Conservation (phyloP, 768 basidiomycete genomes). For the Boletales sp. region DNA sequence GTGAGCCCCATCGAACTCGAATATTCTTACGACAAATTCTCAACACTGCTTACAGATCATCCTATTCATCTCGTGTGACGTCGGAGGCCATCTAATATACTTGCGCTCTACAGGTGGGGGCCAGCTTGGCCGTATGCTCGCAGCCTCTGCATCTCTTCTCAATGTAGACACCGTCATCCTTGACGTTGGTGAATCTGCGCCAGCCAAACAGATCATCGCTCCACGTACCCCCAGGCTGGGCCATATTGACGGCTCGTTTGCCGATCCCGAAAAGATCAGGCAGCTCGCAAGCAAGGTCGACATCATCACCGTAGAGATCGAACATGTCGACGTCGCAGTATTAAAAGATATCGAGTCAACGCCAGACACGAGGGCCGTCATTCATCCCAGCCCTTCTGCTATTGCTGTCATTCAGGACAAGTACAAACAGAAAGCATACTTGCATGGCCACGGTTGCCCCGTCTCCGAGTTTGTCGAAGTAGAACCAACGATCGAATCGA, state of each 20-base stretch:
- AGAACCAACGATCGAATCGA: constrained; percentile 47
- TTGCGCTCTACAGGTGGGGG: constrained; percentile 68
- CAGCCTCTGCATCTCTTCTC: constrained; percentile 81
- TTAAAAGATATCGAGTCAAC: constrained; percentile 46
- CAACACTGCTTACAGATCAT: constrained; percentile 11
- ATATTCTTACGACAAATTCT: not conserved
- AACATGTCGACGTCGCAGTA: constrained; percentile 83
- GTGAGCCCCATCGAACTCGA: constrained; percentile 11
- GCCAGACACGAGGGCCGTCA: constrained; percentile 27
- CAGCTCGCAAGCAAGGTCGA: constrained; percentile 79
- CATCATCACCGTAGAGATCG: constrained; percentile 92
- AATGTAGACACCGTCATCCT: constrained; percentile 83
- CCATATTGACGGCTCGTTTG: constrained; percentile 89
- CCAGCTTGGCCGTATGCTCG: constrained; percentile 97
- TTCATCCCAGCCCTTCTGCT: constrained; percentile 80
- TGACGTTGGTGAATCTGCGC: constrained; percentile 73
- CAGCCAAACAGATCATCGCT: constrained; percentile 85
- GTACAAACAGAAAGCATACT: constrained; percentile 60
- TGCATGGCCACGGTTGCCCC: constrained; percentile 47
- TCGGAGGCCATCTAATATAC: constrained; percentile 1
- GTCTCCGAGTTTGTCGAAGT: constrained; percentile 61
- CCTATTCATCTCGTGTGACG: not conserved
- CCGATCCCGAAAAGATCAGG: constrained; percentile 72
- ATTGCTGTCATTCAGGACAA: constrained; percentile 83
- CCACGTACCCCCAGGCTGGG: constrained; percentile 43